Conservation (phyloP, 2,329 filamentous ascomycete genomes). For the Dactylella cylindrospora region DNA sequence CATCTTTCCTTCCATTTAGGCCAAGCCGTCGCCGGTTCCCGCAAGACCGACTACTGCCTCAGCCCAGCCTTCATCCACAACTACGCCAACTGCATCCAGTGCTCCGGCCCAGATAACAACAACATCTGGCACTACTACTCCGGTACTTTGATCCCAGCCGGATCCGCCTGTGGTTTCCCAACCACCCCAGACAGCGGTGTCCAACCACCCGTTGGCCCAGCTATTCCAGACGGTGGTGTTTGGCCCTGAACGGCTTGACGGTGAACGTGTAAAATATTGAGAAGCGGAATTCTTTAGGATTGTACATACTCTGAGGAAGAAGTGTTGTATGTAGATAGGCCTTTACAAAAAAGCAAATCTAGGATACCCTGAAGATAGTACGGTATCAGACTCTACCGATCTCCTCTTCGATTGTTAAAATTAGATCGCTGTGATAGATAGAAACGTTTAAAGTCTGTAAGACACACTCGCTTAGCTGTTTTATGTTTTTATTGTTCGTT, state of each 20-base stretch:
- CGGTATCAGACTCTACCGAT: too few species aligned
- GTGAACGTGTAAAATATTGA: too few species aligned
- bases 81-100: constrained; percentile 55
- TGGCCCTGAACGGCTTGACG: constrained; percentile 18
- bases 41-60: constrained; percentile 52
- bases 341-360: constrained; percentile 6
- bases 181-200: constrained; percentile 24
- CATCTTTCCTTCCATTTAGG: constrained; percentile 35
- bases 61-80: constrained; percentile 53
- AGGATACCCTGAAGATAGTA: too few species aligned
- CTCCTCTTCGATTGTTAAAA: too few species aligned
- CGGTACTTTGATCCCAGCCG: constrained; percentile 50
- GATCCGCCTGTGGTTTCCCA: constrained; percentile 48
- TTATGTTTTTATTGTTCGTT: too few species aligned
- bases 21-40: constrained; percentile 52
- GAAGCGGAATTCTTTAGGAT: not conserved
- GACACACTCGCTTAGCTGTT: too few species aligned
- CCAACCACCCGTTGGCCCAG: constrained; percentile 23
- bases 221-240: constrained; percentile 29
- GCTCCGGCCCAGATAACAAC: constrained; percentile 52
- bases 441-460: too few species aligned
- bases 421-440: too few species aligned
- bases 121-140: constrained; percentile 57
- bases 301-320: constrained; percentile 4
- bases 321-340: not conserved